Conservation (phyloP, 148 eudicot species). For the Diospyros kaki region DNA sequence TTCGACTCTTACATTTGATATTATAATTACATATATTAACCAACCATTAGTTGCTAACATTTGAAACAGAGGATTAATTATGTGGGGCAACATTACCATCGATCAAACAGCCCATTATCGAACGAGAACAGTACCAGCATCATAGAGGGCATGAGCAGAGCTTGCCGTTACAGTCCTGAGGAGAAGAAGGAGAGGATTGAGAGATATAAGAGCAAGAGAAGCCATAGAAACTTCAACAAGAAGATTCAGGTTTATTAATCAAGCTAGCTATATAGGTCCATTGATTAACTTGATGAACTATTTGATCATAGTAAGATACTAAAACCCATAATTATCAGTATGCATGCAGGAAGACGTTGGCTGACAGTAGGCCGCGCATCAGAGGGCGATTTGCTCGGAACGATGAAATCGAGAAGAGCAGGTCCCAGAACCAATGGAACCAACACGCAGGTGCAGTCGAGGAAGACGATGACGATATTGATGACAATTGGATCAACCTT, state of each 20-base stretch:
- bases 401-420: conserved; percentile 46
- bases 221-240: conserved; percentile 84
- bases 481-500: conserved; percentile 53
- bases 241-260: conserved; percentile 65
- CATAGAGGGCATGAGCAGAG: conserved; percentile 70
- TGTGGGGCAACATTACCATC: conserved; percentile 28
- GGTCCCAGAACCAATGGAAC: conserved; percentile 33
- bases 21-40: too few species aligned
- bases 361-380: conserved; percentile 82
- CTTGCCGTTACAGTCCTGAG: conserved; percentile 74
- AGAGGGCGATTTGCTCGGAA: conserved; percentile 87
- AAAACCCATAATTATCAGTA: conserved; percentile 38
- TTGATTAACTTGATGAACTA: neutral
- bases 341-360: conserved; percentile 88
- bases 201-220: conserved; percentile 80
- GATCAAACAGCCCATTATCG: conserved; percentile 56
- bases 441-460: conserved; percentile 22
- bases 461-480: conserved; percentile 41
- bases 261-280: neutral
- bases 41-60: too few species aligned
- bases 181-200: conserved; percentile 85
- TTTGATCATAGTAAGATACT: neutral
- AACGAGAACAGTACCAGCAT: conserved; percentile 56
- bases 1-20: too few species aligned
- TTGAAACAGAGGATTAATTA: conserved; percentile 44